Evolutionary conservation across 73 alveolate species (phyloP).

Genomic region (Tetrahymena elliotti): DNA sequence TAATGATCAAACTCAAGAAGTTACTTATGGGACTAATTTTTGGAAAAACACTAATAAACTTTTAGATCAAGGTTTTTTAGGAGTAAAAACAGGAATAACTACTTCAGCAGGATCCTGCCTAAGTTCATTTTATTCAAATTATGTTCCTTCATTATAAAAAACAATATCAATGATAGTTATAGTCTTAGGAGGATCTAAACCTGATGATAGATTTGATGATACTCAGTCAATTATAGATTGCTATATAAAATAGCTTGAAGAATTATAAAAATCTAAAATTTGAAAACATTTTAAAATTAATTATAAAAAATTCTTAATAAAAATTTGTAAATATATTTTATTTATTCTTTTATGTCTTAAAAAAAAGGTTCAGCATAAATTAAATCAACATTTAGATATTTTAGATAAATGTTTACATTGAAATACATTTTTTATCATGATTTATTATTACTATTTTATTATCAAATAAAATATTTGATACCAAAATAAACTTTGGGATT

Average conservation of each 20-base stretch:
- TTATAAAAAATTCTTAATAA: too few relatives aligned
- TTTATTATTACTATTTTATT: too few relatives aligned
- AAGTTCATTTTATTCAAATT: constrained; percentile 24
- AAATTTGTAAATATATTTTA: background rate
- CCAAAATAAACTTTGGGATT: too few relatives aligned
- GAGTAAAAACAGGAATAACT: constrained; percentile 67
- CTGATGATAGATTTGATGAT: background rate
- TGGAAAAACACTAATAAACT: constrained; percentile 62
- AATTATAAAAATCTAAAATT: background rate
- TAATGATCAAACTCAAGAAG: constrained; percentile 15
- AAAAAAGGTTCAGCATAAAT: too few relatives aligned
- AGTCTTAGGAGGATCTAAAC: background rate
- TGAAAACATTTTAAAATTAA: background rate
- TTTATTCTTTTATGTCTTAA: too few relatives aligned
- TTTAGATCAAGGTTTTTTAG: constrained; percentile 43
- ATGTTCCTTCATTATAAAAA: background rate
- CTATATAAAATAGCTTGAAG: background rate
- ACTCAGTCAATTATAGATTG: background rate
- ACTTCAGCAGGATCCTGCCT: constrained; percentile 58
- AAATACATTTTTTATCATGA: too few relatives aligned
- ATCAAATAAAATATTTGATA: too few relatives aligned
- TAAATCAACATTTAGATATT: too few relatives aligned
- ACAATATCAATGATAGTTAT: background rate
- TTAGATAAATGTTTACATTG: too few relatives aligned
- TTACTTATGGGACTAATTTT: constrained; percentile 47